phyloP scores from a whole-genome alignment of 306 rosid genomes.

The Cicer arietinum region DNA sequence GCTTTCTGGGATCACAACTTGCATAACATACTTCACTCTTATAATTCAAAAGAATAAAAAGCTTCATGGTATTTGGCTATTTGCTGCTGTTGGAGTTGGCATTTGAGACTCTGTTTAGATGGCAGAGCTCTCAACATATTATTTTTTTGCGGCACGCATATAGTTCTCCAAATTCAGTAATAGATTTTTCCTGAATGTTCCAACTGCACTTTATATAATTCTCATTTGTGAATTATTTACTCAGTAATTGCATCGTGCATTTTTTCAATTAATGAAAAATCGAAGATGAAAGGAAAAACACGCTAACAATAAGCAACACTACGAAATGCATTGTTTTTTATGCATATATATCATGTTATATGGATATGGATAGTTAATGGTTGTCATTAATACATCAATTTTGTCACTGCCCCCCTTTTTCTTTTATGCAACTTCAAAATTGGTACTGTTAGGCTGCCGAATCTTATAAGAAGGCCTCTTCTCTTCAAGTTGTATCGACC shows the following conservation, averaged over 20 bases:
- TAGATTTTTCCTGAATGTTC: conserved; percentile 25
- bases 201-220: conserved; percentile 8
- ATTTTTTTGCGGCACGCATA: conserved; percentile 4
- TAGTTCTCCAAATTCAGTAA: conserved; percentile 17
- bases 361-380: conserved; percentile 4
- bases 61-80: conserved; percentile 12
- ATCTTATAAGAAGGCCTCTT: conserved; percentile 27
- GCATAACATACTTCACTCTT: neutral
- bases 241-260: conserved; percentile 16
- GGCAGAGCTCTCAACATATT: conserved; percentile 11
- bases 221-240: conserved; percentile 5
- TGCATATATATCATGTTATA: neutral
- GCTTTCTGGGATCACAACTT: conserved; percentile 26
- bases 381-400: neutral
- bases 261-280: neutral
- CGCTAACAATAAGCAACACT: neutral
- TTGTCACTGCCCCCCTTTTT: neutral
- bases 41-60: conserved; percentile 24
- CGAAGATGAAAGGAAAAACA: neutral
- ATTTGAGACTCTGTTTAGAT: conserved; percentile 17
- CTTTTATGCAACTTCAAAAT: conserved; percentile 2
- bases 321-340: neutral
- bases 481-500: conserved; percentile 17
- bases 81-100: conserved; percentile 20
- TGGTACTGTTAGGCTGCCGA: conserved; percentile 13